phyloP scores from a whole-genome alignment of 768 basidiomycete species.

The Suillus weaverae region DNA sequence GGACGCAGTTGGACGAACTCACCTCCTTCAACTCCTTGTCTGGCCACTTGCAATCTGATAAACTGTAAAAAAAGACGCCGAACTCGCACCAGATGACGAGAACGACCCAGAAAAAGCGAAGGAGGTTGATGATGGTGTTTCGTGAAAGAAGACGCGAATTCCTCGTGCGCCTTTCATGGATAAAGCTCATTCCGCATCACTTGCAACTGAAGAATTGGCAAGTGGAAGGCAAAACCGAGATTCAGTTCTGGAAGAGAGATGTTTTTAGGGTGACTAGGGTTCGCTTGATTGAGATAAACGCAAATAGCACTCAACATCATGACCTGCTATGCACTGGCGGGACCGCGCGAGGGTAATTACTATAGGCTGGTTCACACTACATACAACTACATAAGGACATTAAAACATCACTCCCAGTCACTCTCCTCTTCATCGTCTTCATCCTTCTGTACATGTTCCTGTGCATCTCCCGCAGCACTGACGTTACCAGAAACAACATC shows the following conservation, averaged over 20 bases:
- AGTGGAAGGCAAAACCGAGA: background rate
- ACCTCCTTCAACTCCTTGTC: slow-evolving; percentile 32
- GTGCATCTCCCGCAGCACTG: slow-evolving; percentile 39
- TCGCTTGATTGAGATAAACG: slow-evolving; percentile 8
- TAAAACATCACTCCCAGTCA: slow-evolving; percentile 59
- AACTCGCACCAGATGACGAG: slow-evolving; percentile 67
- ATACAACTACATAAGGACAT: slow-evolving; percentile 19
- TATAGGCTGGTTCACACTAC: slow-evolving; percentile 4
- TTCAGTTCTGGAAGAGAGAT: background rate
- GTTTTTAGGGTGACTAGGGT: background rate
- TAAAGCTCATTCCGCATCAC: slow-evolving; percentile 30
- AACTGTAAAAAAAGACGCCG: slow-evolving; percentile 56
- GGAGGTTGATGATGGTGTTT: slow-evolving; percentile 38
- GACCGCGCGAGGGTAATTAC: background rate
- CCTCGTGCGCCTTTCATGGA: slow-evolving; percentile 29
- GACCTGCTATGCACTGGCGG: background rate
- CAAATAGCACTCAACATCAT: slow-evolving; percentile 7
- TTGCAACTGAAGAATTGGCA: slow-evolving; percentile 2
- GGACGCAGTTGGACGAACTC: slow-evolving; percentile 17
- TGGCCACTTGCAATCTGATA: slow-evolving; percentile 65
- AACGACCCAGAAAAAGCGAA: slow-evolving; percentile 54
- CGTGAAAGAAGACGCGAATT: slow-evolving; percentile 29
- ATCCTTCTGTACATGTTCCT: slow-evolving; percentile 28
- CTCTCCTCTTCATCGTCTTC: slow-evolving; percentile 42
- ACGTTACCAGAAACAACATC: slow-evolving; percentile 61